Evolutionary conservation across 176 grass and related monocot genomes (phyloP), one percentile per base, ranked within the genome.

Genomic region (Rhynchospora pubera): DNA sequence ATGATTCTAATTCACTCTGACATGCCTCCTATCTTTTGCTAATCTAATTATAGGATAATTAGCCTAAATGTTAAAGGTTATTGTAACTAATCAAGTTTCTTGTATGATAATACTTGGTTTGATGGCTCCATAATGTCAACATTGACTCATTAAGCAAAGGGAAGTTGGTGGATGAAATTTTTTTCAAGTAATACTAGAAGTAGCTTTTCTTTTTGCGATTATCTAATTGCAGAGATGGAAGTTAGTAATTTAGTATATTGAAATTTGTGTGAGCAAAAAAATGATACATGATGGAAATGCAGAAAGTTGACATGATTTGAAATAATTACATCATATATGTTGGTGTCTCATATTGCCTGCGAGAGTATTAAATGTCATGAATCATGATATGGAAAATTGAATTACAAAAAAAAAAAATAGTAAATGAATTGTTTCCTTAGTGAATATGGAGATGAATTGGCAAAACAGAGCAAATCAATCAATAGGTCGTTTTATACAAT

Each of bases 41-140:
- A 82, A 65, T 82, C 45, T 82, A 82, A 82, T 80, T 62, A 44
- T 43, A 24, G 78, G 19, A 24, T 7, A 80, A 65, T 65, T 24
- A 80, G 6, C 21, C 4, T 43, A 65, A 43, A 63, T 46, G 11
- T 44, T 21, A 80, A 62, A 62, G 16, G 34, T 79, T 26, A 80
- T 80, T 26, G 51, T 63, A 21, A 80, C n/a, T 62, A 47, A 72
- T 48, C 43, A 72, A 72, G 19, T 72, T 72, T 72, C 44, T 47
- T 72, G 44, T 50, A 72, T 50, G 12, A 48, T 50, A 23, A 50
- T 76, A 30, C 12, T 75, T n/a, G 14, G 11, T 52, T 15, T 76
- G 47, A 9, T 76, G 72, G 23, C 50, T 53, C 12, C 52, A 76
- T 12, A 55, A 55, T 76, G 2, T 76, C 72, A 28, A 55, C 48